A percentile compares a stretch with the other conserved stretches of the same genome.
phyloP scores from a whole-genome alignment of 148 eudicot genomes.

The Selenicereus undatus region DNA sequence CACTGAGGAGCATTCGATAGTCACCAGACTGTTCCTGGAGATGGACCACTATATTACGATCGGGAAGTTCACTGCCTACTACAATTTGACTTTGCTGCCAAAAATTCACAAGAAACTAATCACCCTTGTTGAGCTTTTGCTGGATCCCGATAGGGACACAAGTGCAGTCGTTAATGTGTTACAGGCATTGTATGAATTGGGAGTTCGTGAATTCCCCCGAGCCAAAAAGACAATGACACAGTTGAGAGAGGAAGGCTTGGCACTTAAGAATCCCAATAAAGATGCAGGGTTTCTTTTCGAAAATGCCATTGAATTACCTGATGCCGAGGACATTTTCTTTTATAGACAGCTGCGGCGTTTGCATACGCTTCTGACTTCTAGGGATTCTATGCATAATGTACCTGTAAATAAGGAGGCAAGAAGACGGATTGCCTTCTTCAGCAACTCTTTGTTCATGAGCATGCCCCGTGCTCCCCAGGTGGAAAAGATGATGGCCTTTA shows the following conservation, averaged over 20 bases:
- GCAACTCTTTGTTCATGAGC: conserved; percentile 94
- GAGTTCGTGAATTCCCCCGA: conserved; percentile 61
- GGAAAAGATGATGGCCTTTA: conserved; percentile 93
- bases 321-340: conserved; percentile 49
- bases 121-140: conserved; percentile 56
- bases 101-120: conserved; percentile 52
- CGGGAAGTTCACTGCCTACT: conserved; percentile 50
- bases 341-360: conserved; percentile 71
- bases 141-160: conserved; percentile 42
- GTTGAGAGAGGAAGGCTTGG: conserved; percentile 61
- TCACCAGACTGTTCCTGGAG: conserved; percentile 1
- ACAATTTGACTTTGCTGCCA: conserved; percentile 47
- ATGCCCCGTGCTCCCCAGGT: conserved; percentile 97
- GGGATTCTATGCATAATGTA: conserved; percentile 84
- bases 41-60: conserved; percentile 36
- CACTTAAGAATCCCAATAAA: conserved; percentile 37
- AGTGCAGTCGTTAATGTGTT: conserved; percentile 51
- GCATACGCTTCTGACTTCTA: conserved; percentile 64
- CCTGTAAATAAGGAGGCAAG: conserved; percentile 80
- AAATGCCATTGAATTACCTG: conserved; percentile 68
- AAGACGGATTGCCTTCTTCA: conserved; percentile 78
- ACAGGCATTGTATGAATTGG: conserved; percentile 74
- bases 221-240: conserved; percentile 37
- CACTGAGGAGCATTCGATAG: neutral
- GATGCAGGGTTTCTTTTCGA: conserved; percentile 59